Evolutionary conservation across 306 rosid species (phyloP).

Genomic region (Dicorynia guianensis): DNA sequence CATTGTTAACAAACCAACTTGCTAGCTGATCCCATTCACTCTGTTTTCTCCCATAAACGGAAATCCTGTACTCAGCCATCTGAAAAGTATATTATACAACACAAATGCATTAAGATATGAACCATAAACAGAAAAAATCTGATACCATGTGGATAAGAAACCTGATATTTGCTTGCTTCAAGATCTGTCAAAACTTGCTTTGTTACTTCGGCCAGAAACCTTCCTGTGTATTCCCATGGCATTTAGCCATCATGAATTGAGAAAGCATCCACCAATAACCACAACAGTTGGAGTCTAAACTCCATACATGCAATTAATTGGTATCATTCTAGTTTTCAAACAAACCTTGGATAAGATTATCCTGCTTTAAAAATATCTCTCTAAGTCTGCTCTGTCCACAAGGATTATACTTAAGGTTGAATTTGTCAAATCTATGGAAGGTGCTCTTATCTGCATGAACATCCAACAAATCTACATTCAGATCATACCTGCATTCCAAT

Average conservation of each 20-base stretch:
- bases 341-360: slow-evolving; percentile 94
- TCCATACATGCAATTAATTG: slow-evolving; percentile 25
- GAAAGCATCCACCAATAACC: slow-evolving; percentile 33
- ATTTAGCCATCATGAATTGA: slow-evolving; percentile 34
- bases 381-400: slow-evolving; percentile 97
- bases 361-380: slow-evolving; percentile 94
- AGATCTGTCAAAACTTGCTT: slow-evolving; percentile 82
- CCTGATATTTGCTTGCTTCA: slow-evolving; percentile 91
- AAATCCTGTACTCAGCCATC: slow-evolving; percentile 97
- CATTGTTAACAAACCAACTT: slow-evolving; percentile 90
- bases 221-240: slow-evolving; percentile 58
- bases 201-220: slow-evolving; percentile 87
- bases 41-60: slow-evolving; percentile 89
- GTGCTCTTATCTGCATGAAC: slow-evolving; percentile 97
- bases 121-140: background rate
- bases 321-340: slow-evolving; percentile 29
- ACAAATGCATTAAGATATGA: slow-evolving; percentile 29
- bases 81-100: slow-evolving; percentile 47
- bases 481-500: slow-evolving; percentile 62
- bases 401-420: slow-evolving; percentile 93
- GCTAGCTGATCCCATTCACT: slow-evolving; percentile 97
- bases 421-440: slow-evolving; percentile 92
- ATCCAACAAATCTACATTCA: slow-evolving; percentile 89
- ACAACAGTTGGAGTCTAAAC: slow-evolving; percentile 21
- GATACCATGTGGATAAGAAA: slow-evolving; percentile 32